Evolutionary conservation across 805 yeast genomes (phyloP).

Genomic region (Hanseniaspora guilliermondii): DNA sequence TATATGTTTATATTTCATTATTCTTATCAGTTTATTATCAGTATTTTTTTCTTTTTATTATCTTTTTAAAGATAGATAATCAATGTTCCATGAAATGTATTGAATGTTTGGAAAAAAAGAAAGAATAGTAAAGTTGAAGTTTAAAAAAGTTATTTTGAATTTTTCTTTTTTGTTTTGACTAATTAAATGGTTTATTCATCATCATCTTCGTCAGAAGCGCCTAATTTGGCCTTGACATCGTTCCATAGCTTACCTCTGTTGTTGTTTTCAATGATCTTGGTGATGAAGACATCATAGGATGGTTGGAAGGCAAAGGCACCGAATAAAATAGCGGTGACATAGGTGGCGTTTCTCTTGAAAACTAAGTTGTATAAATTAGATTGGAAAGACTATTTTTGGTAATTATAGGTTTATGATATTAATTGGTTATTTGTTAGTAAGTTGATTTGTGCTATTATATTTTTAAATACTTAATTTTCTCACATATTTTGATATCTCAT

Average conservation of each 20-base stretch:
- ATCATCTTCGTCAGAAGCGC: conserved; percentile 47
- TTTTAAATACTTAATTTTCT: too few relatives aligned
- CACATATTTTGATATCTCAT: too few relatives aligned
- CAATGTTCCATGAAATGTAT: too few relatives aligned
- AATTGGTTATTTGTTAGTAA: conserved; percentile 4
- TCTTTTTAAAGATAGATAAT: too few relatives aligned
- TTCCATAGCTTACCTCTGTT: conserved; percentile 81
- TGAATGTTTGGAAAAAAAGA: background rate
- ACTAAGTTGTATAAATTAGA: conserved; percentile 49
- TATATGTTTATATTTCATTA: too few relatives aligned
- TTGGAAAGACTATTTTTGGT: conserved; percentile 27
- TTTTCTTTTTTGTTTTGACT: background rate
- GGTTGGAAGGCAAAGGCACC: conserved; percentile 81
- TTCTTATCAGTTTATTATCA: too few relatives aligned
- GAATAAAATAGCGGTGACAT: conserved; percentile 69
- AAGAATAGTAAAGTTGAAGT: background rate
- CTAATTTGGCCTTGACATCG: conserved; percentile 51
- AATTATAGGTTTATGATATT: background rate
- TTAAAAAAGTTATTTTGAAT: background rate
- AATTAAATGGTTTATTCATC: conserved; percentile 27
- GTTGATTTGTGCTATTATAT: background rate
- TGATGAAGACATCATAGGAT: conserved; percentile 54
- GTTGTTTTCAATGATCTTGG: conserved; percentile 61
- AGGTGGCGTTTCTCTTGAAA: conserved; percentile 83
- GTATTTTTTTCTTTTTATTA: too few relatives aligned